These are phyloP conservation scores for Orobanche coerulescens DNA, from an alignment of 257 asterid genomes.

Conservation along the genomic window DNA sequence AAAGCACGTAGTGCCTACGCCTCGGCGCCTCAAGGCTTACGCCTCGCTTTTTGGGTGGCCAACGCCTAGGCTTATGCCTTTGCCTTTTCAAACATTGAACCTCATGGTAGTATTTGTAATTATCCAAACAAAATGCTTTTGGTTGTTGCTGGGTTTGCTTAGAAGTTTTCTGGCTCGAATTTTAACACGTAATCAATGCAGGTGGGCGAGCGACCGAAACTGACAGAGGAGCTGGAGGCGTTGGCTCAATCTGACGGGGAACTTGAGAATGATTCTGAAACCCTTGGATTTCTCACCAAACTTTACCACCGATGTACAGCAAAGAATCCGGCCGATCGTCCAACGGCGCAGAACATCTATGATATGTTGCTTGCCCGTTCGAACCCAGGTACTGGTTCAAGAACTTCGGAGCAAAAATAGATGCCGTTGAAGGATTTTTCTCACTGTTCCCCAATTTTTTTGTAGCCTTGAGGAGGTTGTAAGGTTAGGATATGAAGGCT, in stretches of 20 bases:
- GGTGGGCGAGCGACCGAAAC: conserved; percentile 42
- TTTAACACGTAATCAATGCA: conserved; percentile 12
- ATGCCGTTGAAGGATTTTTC: too few relatives aligned
- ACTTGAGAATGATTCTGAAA: conserved; percentile 22
- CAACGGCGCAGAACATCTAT: conserved; percentile 47
- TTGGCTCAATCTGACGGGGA: conserved; percentile 25
- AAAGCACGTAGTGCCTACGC: too few relatives aligned
- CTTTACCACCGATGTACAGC: conserved; percentile 54
- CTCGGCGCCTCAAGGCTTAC: too few relatives aligned
- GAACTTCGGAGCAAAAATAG: conserved; percentile 27
- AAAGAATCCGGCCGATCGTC: conserved; percentile 58
- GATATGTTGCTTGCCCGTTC: conserved; percentile 28
- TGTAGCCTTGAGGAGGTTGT: too few relatives aligned
- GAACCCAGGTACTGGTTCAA: conserved; percentile 23
- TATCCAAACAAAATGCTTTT: neutral
- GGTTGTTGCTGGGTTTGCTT: neutral
- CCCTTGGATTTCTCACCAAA: conserved; percentile 39
- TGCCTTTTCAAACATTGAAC: neutral
- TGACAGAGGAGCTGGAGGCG: conserved; percentile 33
- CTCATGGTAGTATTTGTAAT: neutral
- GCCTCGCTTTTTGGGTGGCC: too few relatives aligned
- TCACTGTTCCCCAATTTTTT: too few relatives aligned
- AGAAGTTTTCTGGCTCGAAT: neutral
- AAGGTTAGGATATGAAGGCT: too few relatives aligned
- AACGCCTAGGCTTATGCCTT: too few relatives aligned